Conservation (phyloP, 2,329 filamentous ascomycete species). For the Fusarium camptoceras region DNA sequence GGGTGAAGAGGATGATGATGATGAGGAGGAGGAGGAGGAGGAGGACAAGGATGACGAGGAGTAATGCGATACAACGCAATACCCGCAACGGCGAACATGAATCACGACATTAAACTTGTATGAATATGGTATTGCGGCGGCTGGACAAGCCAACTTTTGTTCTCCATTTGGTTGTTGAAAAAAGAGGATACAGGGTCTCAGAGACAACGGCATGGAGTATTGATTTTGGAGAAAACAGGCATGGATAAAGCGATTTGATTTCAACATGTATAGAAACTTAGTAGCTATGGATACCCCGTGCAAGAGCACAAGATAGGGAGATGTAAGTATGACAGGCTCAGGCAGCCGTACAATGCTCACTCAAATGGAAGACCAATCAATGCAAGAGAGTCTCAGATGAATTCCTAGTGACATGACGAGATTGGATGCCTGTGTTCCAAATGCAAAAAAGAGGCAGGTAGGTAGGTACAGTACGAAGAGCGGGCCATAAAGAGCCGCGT, state of each 20-base stretch:
- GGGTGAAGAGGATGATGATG: conserved; percentile 60
- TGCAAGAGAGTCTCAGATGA: neutral
- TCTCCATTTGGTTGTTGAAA: neutral
- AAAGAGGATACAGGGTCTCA: conserved; percentile 15
- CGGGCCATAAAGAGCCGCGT: conserved; percentile 45
- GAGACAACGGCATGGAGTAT: conserved; percentile 24
- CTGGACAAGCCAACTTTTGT: conserved; percentile 11
- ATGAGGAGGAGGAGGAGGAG: conserved; percentile 50
- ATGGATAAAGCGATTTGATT: conserved; percentile 30
- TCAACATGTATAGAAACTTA: conserved; percentile 29
- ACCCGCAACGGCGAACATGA: conserved; percentile 24
- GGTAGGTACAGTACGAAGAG: neutral
- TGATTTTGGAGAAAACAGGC: conserved; percentile 20
- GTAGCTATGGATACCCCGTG: conserved; percentile 43
- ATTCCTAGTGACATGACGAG: neutral
- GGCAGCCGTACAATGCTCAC: conserved; percentile 12
- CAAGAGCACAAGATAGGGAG: conserved; percentile 25
- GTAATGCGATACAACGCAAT: conserved; percentile 45
- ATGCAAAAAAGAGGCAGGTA: neutral
- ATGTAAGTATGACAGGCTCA: conserved; percentile 20
- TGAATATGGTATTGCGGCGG: conserved; percentile 20
- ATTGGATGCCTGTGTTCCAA: neutral
- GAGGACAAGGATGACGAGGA: neutral
- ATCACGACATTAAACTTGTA: conserved; percentile 39
- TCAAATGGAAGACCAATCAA: conserved; percentile 10